phyloP scores from a whole-genome alignment of 2,329 filamentous ascomycete genomes.

The Phaeosphaeria sp. region DNA sequence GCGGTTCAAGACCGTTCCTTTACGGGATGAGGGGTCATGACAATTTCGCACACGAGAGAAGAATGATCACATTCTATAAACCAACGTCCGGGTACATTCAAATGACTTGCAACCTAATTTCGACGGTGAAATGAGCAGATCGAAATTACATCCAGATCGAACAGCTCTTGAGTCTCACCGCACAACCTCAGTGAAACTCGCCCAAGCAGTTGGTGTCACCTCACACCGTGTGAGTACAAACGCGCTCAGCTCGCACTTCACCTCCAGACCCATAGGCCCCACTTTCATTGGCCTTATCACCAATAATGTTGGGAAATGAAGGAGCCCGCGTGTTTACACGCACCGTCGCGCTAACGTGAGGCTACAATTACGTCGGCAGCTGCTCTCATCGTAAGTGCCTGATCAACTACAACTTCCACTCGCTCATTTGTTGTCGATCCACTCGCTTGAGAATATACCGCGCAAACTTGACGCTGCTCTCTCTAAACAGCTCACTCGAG shows the following conservation, averaged over 20 bases:
- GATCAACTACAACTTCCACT: background rate
- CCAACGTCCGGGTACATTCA: background rate
- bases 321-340: constrained; percentile 3
- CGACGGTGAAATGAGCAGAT: background rate
- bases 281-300: background rate
- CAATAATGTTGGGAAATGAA: background rate
- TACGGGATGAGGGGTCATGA: background rate
- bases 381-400: background rate
- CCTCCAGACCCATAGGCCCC: constrained; percentile 1
- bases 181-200: constrained; percentile 3
- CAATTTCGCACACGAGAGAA: background rate
- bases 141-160: background rate
- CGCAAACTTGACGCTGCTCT: background rate
- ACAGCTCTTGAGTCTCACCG: background rate
- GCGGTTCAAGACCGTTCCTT: background rate
- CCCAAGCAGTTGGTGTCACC: constrained; percentile 3
- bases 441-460: background rate
- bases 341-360: background rate
- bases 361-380: background rate
- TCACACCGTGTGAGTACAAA: constrained; percentile 13
- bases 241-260: constrained; percentile 10
- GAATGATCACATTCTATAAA: too few species aligned
- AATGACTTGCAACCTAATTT: background rate
- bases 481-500: background rate
- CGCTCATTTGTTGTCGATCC: background rate